Evolutionary conservation across 441 rosid species (phyloP), one percentile per base, ranked within the genome.

Genomic region (Jatropha multifida): DNA sequence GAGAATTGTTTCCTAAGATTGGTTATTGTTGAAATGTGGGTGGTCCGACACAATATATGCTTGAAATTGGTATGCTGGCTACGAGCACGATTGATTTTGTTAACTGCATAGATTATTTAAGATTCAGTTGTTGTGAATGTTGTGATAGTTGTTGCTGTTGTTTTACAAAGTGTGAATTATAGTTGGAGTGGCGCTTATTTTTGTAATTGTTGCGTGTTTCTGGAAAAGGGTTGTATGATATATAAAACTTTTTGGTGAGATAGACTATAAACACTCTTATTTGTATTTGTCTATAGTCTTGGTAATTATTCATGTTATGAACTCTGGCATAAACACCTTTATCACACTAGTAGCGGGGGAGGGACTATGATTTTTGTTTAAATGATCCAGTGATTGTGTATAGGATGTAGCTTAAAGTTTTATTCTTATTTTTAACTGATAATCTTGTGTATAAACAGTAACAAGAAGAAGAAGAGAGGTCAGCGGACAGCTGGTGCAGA

Each of bases 391-490:
- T 59, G 61, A 32, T 32, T 77, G 37, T 20, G 51, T 60, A 27
- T 11, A 59, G 12, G 74, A 27, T 61, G 18, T 71, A 17, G 56
- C 59, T 78, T 56, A 15, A 44, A 11, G 20, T 32, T 48, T 80
- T 1, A 55, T 18, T 44, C 48, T 44, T 44, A 55, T 63, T 3
- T 32, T 77, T 67, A 55, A 75, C 65, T 79, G 74, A 77, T 79
- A 64, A 23, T 77, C 12, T 48, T n/a, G 61, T 77, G 71, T 74
- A 2, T 68, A 67, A 69, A 60, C 85, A 89, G 92, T 82, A 88
- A 84, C 51, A 91, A 91, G 88, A 94, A 90, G 92, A 96, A 92
- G 81, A 94, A 90, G 86, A 90, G 93, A 80, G 89, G 94, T 68
- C 98, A 90, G 74, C 89, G 98, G 27, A 92, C 91, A 5, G 84